Conservation (phyloP, 768 basidiomycete genomes). For the Chalciporus chontae region DNA sequence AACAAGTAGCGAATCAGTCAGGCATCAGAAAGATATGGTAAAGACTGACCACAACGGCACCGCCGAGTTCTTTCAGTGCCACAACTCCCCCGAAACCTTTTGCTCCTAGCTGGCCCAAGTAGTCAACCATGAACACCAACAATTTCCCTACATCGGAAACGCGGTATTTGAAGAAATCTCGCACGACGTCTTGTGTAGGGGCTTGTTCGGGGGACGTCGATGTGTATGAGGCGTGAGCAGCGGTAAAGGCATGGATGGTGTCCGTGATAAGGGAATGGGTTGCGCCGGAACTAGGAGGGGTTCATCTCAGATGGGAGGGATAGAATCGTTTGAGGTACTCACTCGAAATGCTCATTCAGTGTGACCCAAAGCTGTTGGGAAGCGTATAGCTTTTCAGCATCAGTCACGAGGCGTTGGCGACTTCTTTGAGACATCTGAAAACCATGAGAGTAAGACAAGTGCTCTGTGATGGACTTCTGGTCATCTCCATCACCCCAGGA, state of each 20-base stretch:
- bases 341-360: slow-evolving; percentile 68
- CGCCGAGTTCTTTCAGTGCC: slow-evolving; percentile 39
- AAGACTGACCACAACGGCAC: slow-evolving; percentile 54
- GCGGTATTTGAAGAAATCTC: slow-evolving; percentile 79
- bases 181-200: slow-evolving; percentile 70
- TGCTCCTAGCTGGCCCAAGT: slow-evolving; percentile 21
- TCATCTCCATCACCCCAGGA: neutral
- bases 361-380: slow-evolving; percentile 78
- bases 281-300: slow-evolving; percentile 45
- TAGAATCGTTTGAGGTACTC: slow-evolving; percentile 16
- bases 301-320: slow-evolving; percentile 1
- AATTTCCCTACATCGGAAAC: slow-evolving; percentile 64
- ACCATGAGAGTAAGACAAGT: slow-evolving; percentile 1
- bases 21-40: neutral
- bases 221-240: slow-evolving; percentile 22
- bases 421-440: slow-evolving; percentile 75
- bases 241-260: slow-evolving; percentile 67
- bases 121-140: slow-evolving; percentile 54
- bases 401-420: slow-evolving; percentile 69
- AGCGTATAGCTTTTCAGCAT: slow-evolving; percentile 86
- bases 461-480: neutral
- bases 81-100: slow-evolving; percentile 20
- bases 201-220: slow-evolving; percentile 32
- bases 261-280: slow-evolving; percentile 65
- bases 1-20: neutral